phyloP scores from a whole-genome alignment of 164 flowering plant genomes.

The Magnolia kwangsiensis region DNA sequence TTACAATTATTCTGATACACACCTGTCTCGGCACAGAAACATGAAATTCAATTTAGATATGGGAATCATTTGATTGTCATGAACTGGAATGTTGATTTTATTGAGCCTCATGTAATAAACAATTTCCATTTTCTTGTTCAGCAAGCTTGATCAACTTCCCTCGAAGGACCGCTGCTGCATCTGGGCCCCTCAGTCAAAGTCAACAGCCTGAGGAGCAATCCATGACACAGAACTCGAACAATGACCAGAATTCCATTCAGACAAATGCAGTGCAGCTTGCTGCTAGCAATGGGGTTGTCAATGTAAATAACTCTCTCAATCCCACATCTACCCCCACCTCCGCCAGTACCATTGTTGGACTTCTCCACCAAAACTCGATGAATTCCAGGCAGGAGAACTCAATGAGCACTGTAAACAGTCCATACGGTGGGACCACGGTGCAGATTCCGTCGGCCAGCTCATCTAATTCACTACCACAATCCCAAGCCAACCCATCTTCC shows the following conservation, averaged over 20 bases:
- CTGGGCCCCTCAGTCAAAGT: conserved; percentile 48
- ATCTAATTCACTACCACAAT: conserved; percentile 48
- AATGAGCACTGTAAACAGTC: conserved; percentile 51
- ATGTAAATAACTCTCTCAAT: conserved; percentile 44
- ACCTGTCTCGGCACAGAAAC: too few relatives aligned
- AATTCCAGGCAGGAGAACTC: conserved; percentile 71
- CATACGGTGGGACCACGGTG: conserved; percentile 50
- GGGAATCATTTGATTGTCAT: too few relatives aligned
- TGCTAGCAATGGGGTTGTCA: conserved; percentile 43
- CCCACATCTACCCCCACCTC: conserved; percentile 42
- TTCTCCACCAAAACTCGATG: conserved; percentile 87
- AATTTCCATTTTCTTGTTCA: conserved; percentile 26
- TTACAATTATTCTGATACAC: background rate
- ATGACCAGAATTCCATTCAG: conserved; percentile 41
- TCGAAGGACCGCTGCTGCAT: conserved; percentile 44
- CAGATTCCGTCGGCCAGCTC: conserved; percentile 74
- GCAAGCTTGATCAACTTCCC: conserved; percentile 94
- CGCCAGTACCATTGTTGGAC: conserved; percentile 45
- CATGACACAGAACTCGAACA: conserved; percentile 40
- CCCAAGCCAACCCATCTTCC: conserved; percentile 55
- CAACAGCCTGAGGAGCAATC: conserved; percentile 55
- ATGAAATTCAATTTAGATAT: too few relatives aligned
- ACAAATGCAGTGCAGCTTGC: conserved; percentile 38
- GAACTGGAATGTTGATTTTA: too few relatives aligned
- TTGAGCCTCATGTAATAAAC: background rate